Evolutionary conservation across 2,329 filamentous ascomycete species (phyloP).

Genomic region (Colletotrichum theobromicola): DNA sequence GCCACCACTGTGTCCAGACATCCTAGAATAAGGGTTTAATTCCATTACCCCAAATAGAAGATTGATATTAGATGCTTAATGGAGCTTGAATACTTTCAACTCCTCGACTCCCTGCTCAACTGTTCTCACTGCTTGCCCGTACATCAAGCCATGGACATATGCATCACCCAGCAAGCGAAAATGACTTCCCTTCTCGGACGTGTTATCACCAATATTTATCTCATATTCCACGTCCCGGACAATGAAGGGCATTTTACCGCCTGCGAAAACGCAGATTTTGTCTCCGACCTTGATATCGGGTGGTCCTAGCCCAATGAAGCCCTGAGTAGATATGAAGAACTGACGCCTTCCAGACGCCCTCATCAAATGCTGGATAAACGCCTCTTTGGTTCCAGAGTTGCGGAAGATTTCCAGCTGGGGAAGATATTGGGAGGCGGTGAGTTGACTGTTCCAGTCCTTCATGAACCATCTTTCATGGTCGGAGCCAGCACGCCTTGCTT

Average conservation of each 20-base stretch:
- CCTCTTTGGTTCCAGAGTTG: not conserved
- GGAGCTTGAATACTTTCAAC: not conserved
- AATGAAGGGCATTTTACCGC: not conserved
- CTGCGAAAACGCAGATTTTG: not conserved
- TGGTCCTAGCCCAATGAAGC: not conserved
- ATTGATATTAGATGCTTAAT: not conserved
- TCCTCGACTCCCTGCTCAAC: not conserved
- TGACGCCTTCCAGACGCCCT: not conserved
- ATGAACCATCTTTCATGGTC: rapidly evolving
- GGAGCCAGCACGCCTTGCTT: not conserved
- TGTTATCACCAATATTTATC: not conserved
- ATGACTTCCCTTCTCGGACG: not conserved
- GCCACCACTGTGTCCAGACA: no score
- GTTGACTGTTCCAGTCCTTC: not conserved
- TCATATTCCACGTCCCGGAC: not conserved
- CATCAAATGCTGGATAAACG: not conserved
- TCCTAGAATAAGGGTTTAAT: no score
- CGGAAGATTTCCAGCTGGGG: not conserved
- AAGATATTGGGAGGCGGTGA: rapidly evolving
- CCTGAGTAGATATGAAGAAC: not conserved
- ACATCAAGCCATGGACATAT: not conserved
- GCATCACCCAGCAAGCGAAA: not conserved
- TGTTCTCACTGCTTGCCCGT: rapidly evolving
- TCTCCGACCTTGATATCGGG: not conserved
- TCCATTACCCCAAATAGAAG: rapidly evolving